Percentiles rank a stretch among this genome's conserved stretches.
phyloP scores from a whole-genome alignment of 2,329 filamentous ascomycete species.

The Teratosphaeria nubilosa region DNA sequence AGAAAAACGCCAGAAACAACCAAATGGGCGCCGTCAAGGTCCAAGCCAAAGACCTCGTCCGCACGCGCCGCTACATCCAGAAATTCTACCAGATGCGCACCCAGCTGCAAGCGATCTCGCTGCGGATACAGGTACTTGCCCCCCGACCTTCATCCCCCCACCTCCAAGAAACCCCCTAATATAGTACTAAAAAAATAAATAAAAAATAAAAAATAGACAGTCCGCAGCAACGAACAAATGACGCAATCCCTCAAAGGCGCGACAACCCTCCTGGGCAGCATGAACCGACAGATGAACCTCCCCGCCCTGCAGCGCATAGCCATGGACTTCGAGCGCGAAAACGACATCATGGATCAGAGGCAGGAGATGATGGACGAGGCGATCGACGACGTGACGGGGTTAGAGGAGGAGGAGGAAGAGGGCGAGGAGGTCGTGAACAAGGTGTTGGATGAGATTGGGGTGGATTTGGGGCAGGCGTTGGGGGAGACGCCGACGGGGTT shows the following conservation, averaged over 20 bases:
- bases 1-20: conserved; percentile 94
- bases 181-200: too few species aligned
- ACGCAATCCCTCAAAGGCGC: conserved; percentile 99
- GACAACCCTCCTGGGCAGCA: conserved; percentile 81
- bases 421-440: conserved; percentile 95
- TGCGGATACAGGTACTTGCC: conserved; percentile 71
- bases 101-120: conserved; percentile 87
- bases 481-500: conserved; percentile 83
- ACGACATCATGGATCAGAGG: conserved; percentile 97
- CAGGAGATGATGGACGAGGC: conserved; percentile 99
- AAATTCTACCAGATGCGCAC: conserved; percentile 99
- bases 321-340: conserved; percentile 98
- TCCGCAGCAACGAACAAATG: conserved; percentile 98
- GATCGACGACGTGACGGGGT: conserved; percentile 90
- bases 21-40: conserved; percentile 99
- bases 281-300: conserved; percentile 97
- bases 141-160: neutral
- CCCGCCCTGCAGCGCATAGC: conserved; percentile 91
- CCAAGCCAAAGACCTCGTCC: conserved; percentile 91
- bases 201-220: too few species aligned
- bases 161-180: too few species aligned
- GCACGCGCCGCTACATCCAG: conserved; percentile 89
- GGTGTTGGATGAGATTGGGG: conserved; percentile 90
- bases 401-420: conserved; percentile 82
- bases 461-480: conserved; percentile 85